Percentiles rank a stretch among this genome's conserved stretches.
These are phyloP conservation scores for Sphaerulina populicola DNA, from an alignment of 2,329 filamentous ascomycete genomes.

Conservation along the genomic window DNA sequence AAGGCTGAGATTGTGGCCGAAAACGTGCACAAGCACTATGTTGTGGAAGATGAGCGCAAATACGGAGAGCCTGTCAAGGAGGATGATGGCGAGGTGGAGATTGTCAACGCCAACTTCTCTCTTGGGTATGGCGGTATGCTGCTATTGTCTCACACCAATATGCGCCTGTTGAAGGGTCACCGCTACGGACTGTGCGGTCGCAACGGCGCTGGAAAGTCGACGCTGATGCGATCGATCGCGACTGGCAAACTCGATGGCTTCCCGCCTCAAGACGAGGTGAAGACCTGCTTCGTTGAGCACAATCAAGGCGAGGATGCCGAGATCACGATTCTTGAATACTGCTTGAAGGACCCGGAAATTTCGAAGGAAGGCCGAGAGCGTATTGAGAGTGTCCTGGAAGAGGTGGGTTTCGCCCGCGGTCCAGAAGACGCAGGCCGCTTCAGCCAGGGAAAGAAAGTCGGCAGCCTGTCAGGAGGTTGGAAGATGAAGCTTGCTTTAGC, in stretches of 20 bases:
- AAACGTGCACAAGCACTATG: slow-evolving; percentile 66
- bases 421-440: slow-evolving; percentile 54
- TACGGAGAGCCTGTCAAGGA: slow-evolving; percentile 77
- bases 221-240: slow-evolving; percentile 92
- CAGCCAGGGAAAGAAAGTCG: slow-evolving; percentile 79
- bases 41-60: slow-evolving; percentile 79
- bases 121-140: slow-evolving; percentile 97
- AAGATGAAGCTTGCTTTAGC: slow-evolving; percentile 99
- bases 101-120: slow-evolving; percentile 96
- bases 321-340: slow-evolving; percentile 89
- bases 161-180: slow-evolving; percentile 89
- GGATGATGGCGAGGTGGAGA: slow-evolving; percentile 86
- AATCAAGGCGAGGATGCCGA: slow-evolving; percentile 98
- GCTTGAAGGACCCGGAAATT: slow-evolving; percentile 80
- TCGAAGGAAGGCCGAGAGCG: slow-evolving; percentile 68
- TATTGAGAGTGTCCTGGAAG: slow-evolving; percentile 72
- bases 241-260: slow-evolving; percentile 95
- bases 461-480: slow-evolving; percentile 94
- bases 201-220: slow-evolving; percentile 98
- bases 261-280: slow-evolving; percentile 80
- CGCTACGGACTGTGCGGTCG: slow-evolving; percentile 94
- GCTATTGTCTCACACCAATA: slow-evolving; percentile 87
- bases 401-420: slow-evolving; percentile 89
- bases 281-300: slow-evolving; percentile 97
- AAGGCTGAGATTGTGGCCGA: slow-evolving; percentile 59